Evolutionary conservation across 148 eudicot genomes (phyloP), one percentile per base, ranked within the genome.

Genomic region (Chenopodium quinoa): DNA sequence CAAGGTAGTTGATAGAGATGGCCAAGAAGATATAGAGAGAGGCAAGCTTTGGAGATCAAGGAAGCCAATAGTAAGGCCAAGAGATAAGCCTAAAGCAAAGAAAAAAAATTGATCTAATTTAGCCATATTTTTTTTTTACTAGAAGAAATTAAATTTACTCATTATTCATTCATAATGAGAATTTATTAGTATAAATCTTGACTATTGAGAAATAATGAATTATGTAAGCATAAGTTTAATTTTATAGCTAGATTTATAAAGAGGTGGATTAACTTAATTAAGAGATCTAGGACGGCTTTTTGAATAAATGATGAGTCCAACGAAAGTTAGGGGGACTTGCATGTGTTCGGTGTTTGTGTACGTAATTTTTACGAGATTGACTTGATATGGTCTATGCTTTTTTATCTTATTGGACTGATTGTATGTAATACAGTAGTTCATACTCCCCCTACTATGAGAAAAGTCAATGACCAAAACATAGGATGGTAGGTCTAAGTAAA

Each of bases 21-120:
- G 25, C 1, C 85, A 67, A 22, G 82, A 76, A 14, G 84, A 46
- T 19, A 76, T 23, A 50, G 85, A 19, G 67, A 87, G 75, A 16
- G 85, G 67, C 54, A 84, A 70, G 62, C 13, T 86, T 84, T 78
- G 78, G 72, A 90, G 79, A 37, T 80, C 79, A 72, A 82, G 86
- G 58, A 86, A 82, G 60, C 89, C 83, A 75, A 80, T 65, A 27
- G 86, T 75, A 66, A 89, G 67, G 73, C 92, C 95, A 37, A 90
- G 69, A 23, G 95, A 89, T 65, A 90, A 73, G 34, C 92, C 93
- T 80, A 90, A 58, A 46, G 82, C 81, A 63, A 92, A 83, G 73
- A 87, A 77, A 71, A 90, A 83, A 54, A 84, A 78, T 75, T 78
- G 84, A 27, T 67, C 50, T 78, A 81, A 58, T 47, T 68, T 78